Base-by-base conservation (phyloP, 306 rosid genomes). In the Mimosa pudica region DNA sequence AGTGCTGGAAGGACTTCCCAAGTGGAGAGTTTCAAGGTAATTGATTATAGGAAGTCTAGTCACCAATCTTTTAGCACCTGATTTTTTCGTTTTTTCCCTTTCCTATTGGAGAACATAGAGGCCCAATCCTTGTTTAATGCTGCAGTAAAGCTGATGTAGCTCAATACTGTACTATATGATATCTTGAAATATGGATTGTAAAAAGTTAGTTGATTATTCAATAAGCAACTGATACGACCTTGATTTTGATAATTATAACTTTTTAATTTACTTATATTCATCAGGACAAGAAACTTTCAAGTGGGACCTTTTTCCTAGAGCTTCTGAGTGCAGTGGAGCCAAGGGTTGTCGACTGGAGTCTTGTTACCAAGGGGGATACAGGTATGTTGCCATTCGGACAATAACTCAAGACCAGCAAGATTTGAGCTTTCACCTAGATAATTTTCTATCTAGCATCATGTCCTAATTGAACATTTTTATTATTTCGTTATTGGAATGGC, bases 281-380 rank as follows among this genome's bases (percentile, higher is more conserved):
- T 74, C 90, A 96, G 99, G 99, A 96, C 80, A 96, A 88, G 85
- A 91, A 85, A 79, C 98, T 96, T 82, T 91, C 99, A 54, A 86
- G 49, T 84, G 99, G 99, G 14, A 58, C 93, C 54, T 96, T 96
- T 90, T 93, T 91, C 87, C 99, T 96, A 3, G 99, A 96, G 81
- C 99, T 96, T 86, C 90, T 96, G 83, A 90, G 93, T 81, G 84
- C 98, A 46, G 98, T 93, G 83, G 98, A 96, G 92, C 88, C 99
- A 74, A 91, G 99, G 87, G 99, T 93, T 86, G 99, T 96, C 75
- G 93, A 96, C 77, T 96, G 99, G 99, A 91, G 89, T 80, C 93
- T 96, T 75, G 98, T 94, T 57, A 96, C 99, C 6, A 91, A 87
- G 81, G 99, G 99, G 73, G 97, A 93, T 81, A 96, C 92, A 69